Conservation (phyloP, 1,284 basidiomycete genomes). For the Takashimella koratensis region DNA sequence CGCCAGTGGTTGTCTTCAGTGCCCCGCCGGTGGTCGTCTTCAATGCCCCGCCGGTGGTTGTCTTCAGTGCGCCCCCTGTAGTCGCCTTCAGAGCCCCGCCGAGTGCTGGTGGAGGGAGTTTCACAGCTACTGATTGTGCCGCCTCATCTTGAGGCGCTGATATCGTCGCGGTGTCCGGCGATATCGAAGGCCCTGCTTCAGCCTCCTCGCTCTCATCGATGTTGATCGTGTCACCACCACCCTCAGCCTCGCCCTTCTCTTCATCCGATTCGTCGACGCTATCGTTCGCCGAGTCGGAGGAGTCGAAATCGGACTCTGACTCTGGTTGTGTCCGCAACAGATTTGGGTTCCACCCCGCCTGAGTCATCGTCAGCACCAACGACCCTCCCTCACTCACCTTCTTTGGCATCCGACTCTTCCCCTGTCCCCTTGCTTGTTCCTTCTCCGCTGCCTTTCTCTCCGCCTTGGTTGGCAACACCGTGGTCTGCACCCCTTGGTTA, state of each 20-base stretch:
- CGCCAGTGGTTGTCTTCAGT: slow-evolving; percentile 14
- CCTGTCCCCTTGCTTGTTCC: slow-evolving; percentile 16
- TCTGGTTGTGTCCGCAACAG: slow-evolving; percentile 27
- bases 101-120: neutral
- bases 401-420: slow-evolving; percentile 25
- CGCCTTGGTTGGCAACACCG: slow-evolving; percentile 36
- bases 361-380: neutral
- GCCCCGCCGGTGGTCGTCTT: slow-evolving; percentile 20
- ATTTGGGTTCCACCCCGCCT: slow-evolving; percentile 44
- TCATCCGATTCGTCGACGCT: slow-evolving; percentile 8
- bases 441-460: slow-evolving; percentile 21
- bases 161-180: neutral
- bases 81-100: slow-evolving; percentile 3
- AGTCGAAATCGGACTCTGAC: slow-evolving; percentile 46
- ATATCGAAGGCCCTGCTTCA: neutral
- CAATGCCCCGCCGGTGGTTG: slow-evolving; percentile 3
- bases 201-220: slow-evolving; percentile 1
- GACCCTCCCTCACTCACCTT: slow-evolving; percentile 24
- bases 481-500: slow-evolving; percentile 51
- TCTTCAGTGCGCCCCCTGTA: slow-evolving; percentile 11
- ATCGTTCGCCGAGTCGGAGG: slow-evolving; percentile 45
- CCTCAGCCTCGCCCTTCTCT: slow-evolving; percentile 10
- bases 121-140: neutral
- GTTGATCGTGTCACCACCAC: too few relatives aligned
- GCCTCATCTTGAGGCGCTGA: neutral